A percentile compares a stretch with the other conserved stretches of the same genome.
Evolutionary conservation across 1,139 yeast genomes (phyloP).

Genomic region (Geotrichum restrictum): DNA sequence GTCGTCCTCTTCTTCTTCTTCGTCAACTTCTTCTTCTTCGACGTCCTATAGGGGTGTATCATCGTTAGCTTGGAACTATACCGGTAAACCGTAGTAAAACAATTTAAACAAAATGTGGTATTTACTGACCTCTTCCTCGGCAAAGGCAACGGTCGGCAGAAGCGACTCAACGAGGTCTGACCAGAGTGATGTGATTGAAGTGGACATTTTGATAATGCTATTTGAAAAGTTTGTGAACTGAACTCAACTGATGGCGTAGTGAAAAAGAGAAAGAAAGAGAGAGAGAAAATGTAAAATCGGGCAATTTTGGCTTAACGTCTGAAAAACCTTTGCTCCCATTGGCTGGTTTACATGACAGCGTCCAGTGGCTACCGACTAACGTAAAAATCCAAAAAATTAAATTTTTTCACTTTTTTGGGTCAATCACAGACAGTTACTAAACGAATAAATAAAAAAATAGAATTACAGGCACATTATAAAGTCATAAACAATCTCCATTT

Average conservation of each 20-base stretch:
- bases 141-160: constrained; percentile 76
- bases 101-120: background rate
- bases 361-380: too few species aligned
- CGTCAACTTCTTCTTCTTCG: constrained; percentile 21
- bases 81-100: background rate
- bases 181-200: constrained; percentile 52
- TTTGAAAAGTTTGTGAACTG: too few species aligned
- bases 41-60: constrained; percentile 2
- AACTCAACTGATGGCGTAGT: background rate
- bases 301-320: background rate
- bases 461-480: background rate
- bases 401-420: too few species aligned
- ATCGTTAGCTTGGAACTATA: background rate
- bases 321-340: background rate
- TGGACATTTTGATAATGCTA: constrained; percentile 1
- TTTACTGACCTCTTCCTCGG: constrained; percentile 56
- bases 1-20: constrained; percentile 32
- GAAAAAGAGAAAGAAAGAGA: background rate
- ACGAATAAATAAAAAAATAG: background rate
- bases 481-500: background rate
- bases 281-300: background rate
- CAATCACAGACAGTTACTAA: too few species aligned
- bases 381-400: too few species aligned
- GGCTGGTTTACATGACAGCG: constrained; percentile 1
- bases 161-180: constrained; percentile 75